Evolutionary conservation across 768 basidiomycete species (phyloP).

Genomic region (Lactifluus subvellereus): DNA sequence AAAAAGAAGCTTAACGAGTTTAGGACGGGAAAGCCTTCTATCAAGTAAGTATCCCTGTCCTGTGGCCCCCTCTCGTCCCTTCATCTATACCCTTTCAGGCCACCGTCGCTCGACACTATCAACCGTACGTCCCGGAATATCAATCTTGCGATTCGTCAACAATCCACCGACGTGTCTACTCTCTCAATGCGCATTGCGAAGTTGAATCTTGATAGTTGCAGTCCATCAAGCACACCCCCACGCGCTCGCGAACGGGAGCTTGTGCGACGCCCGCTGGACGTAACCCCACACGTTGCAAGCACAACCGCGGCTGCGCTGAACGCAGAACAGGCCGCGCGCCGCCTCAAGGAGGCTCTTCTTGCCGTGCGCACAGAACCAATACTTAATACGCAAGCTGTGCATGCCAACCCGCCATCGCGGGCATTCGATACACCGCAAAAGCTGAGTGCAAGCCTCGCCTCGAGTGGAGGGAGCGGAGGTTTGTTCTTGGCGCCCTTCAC

Average conservation of each 20-base stretch:
- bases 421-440: slow-evolving; percentile 19
- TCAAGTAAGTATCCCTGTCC: neutral
- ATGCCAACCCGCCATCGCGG: slow-evolving; percentile 30
- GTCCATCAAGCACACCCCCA: slow-evolving; percentile 32
- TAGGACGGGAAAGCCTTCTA: slow-evolving; percentile 17
- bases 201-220: slow-evolving; percentile 39
- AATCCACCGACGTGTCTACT: slow-evolving; percentile 46
- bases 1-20: slow-evolving; percentile 22
- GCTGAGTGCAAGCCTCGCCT: neutral
- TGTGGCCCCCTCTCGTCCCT: neutral
- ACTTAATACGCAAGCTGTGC: slow-evolving; percentile 50
- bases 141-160: slow-evolving; percentile 61
- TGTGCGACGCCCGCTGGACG: slow-evolving; percentile 16
- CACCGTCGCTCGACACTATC: slow-evolving; percentile 81
- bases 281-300: slow-evolving; percentile 61
- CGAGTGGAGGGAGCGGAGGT: neutral
- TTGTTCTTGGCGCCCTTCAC: slow-evolving; percentile 7
- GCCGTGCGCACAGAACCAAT: slow-evolving; percentile 56
- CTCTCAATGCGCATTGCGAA: slow-evolving; percentile 50
- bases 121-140: slow-evolving; percentile 84
- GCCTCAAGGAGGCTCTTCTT: slow-evolving; percentile 63
- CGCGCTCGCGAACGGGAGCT: slow-evolving; percentile 12
- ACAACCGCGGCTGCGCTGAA: slow-evolving; percentile 79
- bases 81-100: slow-evolving; percentile 38
- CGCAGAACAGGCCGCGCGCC: slow-evolving; percentile 67